Conservation (phyloP, 2,329 filamentous ascomycete genomes). For the Cytospora chrysosperma region DNA sequence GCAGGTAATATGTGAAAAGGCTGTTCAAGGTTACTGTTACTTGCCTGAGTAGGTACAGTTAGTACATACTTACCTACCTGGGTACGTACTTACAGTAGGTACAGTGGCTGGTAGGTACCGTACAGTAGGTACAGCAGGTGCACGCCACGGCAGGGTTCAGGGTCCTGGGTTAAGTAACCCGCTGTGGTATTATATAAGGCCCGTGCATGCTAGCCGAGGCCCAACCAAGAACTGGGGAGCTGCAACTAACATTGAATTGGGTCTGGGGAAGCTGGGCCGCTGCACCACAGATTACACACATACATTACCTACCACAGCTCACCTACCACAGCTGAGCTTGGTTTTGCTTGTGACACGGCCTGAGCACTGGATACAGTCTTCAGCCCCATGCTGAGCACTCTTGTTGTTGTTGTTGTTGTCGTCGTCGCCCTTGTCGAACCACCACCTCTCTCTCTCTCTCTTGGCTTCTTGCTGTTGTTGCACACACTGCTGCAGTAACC, state of each 20-base stretch:
- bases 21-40: too few relatives aligned
- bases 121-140: not conserved
- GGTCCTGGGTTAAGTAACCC: too few relatives aligned
- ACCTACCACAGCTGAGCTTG: too few relatives aligned
- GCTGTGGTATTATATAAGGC: too few relatives aligned
- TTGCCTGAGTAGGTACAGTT: too few relatives aligned
- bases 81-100: too few relatives aligned
- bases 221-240: constrained; percentile 10
- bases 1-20: not conserved
- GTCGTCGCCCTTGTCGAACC: too few relatives aligned
- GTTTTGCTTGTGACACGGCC: constrained; percentile 17
- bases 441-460: not conserved
- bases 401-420: not conserved
- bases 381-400: not conserved
- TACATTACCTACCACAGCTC: too few relatives aligned
- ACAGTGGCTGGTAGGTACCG: too few relatives aligned
- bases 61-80: too few relatives aligned
- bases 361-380: not conserved
- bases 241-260: constrained; percentile 4
- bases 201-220: constrained; percentile 1
- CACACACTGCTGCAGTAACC: too few relatives aligned
- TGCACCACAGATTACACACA: too few relatives aligned
- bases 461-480: not conserved
- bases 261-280: constrained; percentile 27
- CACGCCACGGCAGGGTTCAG: not conserved